Evolutionary conservation across 306 rosid genomes (phyloP), one percentile per base, ranked within the genome.

Genomic region (Cotoneaster glaucophyllus): DNA sequence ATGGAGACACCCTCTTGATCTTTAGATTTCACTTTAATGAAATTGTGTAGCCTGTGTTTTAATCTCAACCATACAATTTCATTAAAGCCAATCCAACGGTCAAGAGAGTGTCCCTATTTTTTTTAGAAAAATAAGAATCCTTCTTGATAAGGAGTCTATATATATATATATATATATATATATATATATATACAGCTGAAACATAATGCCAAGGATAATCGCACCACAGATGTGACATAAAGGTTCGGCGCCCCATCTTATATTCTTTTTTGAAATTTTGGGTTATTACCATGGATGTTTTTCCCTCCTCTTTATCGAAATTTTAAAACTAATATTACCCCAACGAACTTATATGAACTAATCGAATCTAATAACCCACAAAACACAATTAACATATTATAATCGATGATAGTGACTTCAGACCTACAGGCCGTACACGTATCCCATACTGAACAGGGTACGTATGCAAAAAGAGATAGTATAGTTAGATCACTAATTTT

Each of bases 191-290:
- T 15, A 17, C 22, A 80, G 77, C 32, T 76, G 12, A 88, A 82
- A 85, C 78, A 70, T 58, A 72, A 62, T 37, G 84, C 71, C 75
- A 80, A 48, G 21, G 67, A 65, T 68, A 85, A 73, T 66, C 41
- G 57, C 79, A 78, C 75, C 37, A 25, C 74, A 22, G 90, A 88
- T 61, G 82, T 84, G 92, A 88, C 93, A 84, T 81, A 87, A 77
- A 82, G 89, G 75, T 56, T 70, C 85, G 93, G 88, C 91, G 90
- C 80, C 87, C 74, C 85, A 81, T 78, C 76, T 78, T 13, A 10
- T 64, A 75, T 61, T 81, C 74, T 76, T 56, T 64, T 77, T 79
- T 73, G 56, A 76, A 67, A 14, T 63, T 80, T 71, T 77, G 83
- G 74, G 82, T 75, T 78, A 63, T 81, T 74, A 18, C 43, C 59